These are phyloP conservation scores for Trametes maxima DNA, from an alignment of 768 basidiomycete genomes.

Conservation along the genomic window DNA sequence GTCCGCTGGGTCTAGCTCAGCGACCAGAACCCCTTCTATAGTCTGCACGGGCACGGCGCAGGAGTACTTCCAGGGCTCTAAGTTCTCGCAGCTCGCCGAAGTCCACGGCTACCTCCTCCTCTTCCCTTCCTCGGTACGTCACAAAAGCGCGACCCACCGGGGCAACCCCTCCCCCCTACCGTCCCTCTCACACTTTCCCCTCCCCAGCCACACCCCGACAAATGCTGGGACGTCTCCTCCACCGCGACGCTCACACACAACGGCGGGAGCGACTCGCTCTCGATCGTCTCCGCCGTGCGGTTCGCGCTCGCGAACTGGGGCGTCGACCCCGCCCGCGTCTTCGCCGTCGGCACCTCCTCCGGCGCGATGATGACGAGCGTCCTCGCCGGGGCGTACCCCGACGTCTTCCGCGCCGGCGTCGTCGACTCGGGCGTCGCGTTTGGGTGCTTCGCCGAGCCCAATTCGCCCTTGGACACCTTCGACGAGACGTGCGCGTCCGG, in stretches of 20 bases:
- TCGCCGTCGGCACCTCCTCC: constrained; percentile 53
- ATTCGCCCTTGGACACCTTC: constrained; percentile 39
- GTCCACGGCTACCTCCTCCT: constrained; percentile 51
- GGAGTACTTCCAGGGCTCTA: constrained; percentile 50
- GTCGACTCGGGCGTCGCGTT: constrained; percentile 56
- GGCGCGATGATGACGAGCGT: constrained; percentile 67
- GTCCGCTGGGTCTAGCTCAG: neutral
- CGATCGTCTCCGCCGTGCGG: constrained; percentile 48
- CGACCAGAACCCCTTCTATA: neutral
- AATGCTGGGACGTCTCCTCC: constrained; percentile 57
- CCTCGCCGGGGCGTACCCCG: constrained; percentile 54
- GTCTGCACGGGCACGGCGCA: constrained; percentile 51
- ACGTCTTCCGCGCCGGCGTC: constrained; percentile 51
- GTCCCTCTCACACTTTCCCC: neutral
- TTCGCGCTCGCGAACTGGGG: constrained; percentile 52
- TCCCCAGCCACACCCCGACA: constrained; percentile 34
- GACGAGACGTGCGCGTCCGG: constrained; percentile 50
- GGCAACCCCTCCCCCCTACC: neutral
- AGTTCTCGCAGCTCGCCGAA: constrained; percentile 52
- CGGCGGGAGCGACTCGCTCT: constrained; percentile 56
- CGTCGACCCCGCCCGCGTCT: constrained; percentile 49
- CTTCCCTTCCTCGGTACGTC: constrained; percentile 34
- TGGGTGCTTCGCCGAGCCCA: constrained; percentile 53
- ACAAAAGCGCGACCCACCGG: neutral
- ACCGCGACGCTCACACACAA: constrained; percentile 55